Conservation (phyloP, 228 moss, liverwort and hornwort species). For the Sphagnum fallax region DNA sequence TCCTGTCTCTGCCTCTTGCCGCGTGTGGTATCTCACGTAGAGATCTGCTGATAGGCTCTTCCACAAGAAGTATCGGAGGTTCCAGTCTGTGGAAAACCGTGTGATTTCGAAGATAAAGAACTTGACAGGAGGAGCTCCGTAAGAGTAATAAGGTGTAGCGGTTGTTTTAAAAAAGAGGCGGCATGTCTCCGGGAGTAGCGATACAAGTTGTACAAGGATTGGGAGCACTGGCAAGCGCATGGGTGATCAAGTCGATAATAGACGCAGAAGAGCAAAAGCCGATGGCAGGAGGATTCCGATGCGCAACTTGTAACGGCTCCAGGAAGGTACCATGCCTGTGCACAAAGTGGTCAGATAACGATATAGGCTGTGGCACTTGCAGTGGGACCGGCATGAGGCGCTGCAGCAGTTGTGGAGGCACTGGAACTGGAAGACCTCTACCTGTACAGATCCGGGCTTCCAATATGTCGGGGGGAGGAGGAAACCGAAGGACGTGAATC, state of each 20-base stretch:
- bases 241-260: constrained; percentile 70
- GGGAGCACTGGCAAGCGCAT: constrained; percentile 66
- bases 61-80: too few relatives aligned
- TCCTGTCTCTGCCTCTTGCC: too few relatives aligned
- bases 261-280: constrained; percentile 78
- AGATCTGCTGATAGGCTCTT: too few relatives aligned
- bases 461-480: constrained; percentile 39
- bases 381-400: constrained; percentile 72
- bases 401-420: constrained; percentile 74
- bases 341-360: constrained; percentile 77
- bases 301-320: constrained; percentile 70
- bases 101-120: too few relatives aligned
- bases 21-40: too few relatives aligned
- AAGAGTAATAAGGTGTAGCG: too few relatives aligned
- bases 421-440: constrained; percentile 67
- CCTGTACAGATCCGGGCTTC: constrained; percentile 80
- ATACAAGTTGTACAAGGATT: constrained; percentile 77
- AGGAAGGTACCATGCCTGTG: constrained; percentile 79
- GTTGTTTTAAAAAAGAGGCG: too few relatives aligned
- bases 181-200: constrained; percentile 70
- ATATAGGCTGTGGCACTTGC: constrained; percentile 74
- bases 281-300: constrained; percentile 60
- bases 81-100: too few relatives aligned
- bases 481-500: not conserved
- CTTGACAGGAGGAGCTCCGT: too few relatives aligned